A percentile compares a stretch with the other conserved stretches of the same genome.
Conservation (phyloP, 2,329 filamentous ascomycete genomes). For the Microdochium paspali region DNA sequence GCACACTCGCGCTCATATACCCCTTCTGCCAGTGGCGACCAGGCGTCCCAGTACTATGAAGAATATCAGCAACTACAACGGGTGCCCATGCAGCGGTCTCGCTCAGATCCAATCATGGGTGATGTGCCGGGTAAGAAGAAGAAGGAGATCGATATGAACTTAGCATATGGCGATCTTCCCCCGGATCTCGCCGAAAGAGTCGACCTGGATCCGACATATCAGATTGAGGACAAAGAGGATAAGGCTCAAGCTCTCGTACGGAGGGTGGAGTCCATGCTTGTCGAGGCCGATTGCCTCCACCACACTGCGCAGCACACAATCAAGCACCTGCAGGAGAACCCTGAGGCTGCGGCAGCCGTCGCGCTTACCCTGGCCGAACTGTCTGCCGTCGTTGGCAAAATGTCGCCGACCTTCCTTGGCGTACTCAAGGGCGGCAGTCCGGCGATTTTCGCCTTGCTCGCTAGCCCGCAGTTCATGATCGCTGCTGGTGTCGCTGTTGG, state of each 20-base stretch:
- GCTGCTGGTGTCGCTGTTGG: conserved; percentile 82
- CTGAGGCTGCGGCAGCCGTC: conserved; percentile 87
- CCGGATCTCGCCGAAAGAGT: conserved; percentile 45
- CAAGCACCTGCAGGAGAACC: conserved; percentile 61
- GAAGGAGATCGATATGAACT: conserved; percentile 72
- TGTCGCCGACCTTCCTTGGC: conserved; percentile 71
- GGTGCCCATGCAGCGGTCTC: conserved; percentile 20
- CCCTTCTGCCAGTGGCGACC: background rate
- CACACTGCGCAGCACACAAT: conserved; percentile 79
- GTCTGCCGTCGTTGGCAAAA: conserved; percentile 69
- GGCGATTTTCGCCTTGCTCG: conserved; percentile 75
- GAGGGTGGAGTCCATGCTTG: conserved; percentile 66
- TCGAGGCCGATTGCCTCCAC: conserved; percentile 83
- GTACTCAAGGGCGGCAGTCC: conserved; percentile 75
- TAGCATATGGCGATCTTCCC: conserved; percentile 81
- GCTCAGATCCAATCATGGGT: conserved; percentile 29
- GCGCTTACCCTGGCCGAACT: conserved; percentile 89
- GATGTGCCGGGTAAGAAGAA: conserved; percentile 13
- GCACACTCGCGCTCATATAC: conserved; percentile 18
- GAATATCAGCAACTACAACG: background rate
- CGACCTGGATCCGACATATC: conserved; percentile 30
- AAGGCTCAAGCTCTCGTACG: conserved; percentile 51
- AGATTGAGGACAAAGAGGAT: conserved; percentile 47
- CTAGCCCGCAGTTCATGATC: conserved; percentile 89
- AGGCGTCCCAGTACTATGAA: background rate